These are phyloP conservation scores for Passiflora organensis DNA, from an alignment of 345 rosid genomes.

Conservation along the genomic window DNA sequence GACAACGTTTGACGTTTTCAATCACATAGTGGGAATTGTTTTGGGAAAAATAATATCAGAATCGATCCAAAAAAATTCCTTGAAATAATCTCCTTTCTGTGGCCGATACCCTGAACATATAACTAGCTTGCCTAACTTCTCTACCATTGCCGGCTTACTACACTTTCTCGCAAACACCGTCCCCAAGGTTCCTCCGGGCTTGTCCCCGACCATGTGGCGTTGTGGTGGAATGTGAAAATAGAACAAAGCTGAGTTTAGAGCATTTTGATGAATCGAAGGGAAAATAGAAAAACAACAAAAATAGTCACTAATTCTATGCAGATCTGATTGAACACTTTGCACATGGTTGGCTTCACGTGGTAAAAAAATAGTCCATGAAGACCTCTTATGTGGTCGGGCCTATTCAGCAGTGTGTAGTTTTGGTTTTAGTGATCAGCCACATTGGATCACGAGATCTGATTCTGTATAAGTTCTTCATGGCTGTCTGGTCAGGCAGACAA, in stretches of 20 bases:
- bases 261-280: neutral
- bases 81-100: slow-evolving; percentile 2
- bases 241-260: neutral
- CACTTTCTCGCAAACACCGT: neutral
- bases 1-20: neutral
- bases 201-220: neutral
- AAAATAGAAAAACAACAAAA: neutral
- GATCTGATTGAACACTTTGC: neutral
- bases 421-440: neutral
- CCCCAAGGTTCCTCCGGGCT: neutral
- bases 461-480: too few species aligned
- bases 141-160: neutral
- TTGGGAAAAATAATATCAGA: neutral
- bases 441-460: slow-evolving; percentile 24
- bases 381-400: too few species aligned
- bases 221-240: neutral
- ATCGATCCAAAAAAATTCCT: neutral
- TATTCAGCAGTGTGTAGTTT: neutral
- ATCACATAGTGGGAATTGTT: neutral
- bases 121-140: too few species aligned
- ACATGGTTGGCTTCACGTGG: slow-evolving; percentile 3
- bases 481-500: slow-evolving; percentile 12
- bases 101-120: too few species aligned
- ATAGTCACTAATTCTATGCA: neutral
- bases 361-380: too few species aligned